These are phyloP conservation scores for Rhododendron williamsianum DNA, from an alignment of 148 eudicot species.

Conservation along the genomic window DNA sequence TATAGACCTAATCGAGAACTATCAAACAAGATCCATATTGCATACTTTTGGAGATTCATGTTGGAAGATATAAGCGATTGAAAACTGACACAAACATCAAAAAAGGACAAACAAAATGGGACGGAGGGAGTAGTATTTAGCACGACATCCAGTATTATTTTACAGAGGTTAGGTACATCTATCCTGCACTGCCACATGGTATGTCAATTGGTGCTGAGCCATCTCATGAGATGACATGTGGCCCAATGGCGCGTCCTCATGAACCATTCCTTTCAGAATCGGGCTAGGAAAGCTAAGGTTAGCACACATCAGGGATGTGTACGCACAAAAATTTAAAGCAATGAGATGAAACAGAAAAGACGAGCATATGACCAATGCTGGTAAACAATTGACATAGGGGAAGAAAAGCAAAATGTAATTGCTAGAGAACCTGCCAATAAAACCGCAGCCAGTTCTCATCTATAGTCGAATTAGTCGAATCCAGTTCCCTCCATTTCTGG, in stretches of 20 bases:
- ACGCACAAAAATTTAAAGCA: neutral
- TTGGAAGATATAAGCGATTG: no score
- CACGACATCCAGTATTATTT: neutral
- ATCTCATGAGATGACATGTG: neutral
- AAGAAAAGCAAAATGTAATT: neutral
- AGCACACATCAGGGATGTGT: neutral
- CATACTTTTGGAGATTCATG: no score
- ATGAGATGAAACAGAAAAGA: neutral
- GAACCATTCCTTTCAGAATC: neutral
- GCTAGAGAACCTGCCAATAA: constrained; percentile 77
- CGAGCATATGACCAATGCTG: neutral
- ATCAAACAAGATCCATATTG: no score
- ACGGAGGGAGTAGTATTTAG: neutral
- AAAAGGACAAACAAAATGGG: no score
- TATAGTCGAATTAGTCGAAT: constrained; percentile 46
- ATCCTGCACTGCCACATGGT: neutral
- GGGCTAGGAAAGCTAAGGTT: neutral
- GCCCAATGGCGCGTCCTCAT: neutral
- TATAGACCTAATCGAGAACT: no score
- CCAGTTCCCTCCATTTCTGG: constrained; percentile 87
- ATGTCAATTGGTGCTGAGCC: neutral
- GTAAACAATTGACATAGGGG: neutral
- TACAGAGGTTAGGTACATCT: neutral
- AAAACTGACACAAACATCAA: no score
- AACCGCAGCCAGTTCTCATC: constrained; percentile 97